A percentile compares a stretch with the other conserved stretches of the same genome.
These are phyloP conservation scores for Colletotrichum limetticola DNA, from an alignment of 2,329 filamentous ascomycete species.

Conservation along the genomic window DNA sequence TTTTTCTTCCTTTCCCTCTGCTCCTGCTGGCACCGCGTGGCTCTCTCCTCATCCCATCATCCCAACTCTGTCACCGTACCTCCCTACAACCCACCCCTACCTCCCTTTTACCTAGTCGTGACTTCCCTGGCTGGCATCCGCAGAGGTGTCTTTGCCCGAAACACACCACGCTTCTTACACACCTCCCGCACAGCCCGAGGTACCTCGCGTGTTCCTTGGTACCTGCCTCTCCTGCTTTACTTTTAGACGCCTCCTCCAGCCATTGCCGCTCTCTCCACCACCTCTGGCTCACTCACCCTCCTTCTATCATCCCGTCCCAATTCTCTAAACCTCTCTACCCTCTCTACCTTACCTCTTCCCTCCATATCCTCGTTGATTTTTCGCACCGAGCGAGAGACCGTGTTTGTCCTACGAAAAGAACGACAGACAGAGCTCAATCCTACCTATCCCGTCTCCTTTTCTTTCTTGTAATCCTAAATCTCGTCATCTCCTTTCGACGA, in stretches of 20 bases:
- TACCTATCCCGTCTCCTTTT: conserved; percentile 22
- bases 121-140: neutral
- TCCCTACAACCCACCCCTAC: neutral
- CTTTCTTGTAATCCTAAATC: conserved; percentile 33
- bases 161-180: conserved; percentile 20
- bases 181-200: neutral
- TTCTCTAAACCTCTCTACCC: conserved; percentile 6
- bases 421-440: conserved; percentile 28
- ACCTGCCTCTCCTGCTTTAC: conserved; percentile 17
- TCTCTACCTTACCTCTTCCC: conserved; percentile 11
- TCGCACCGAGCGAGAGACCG: conserved; percentile 24
- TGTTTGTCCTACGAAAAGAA: conserved; percentile 33
- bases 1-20: neutral
- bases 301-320: conserved; percentile 28
- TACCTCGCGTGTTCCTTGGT: conserved; percentile 3
- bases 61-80: neutral
- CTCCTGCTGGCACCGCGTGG: conserved; percentile 19
- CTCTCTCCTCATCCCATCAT: conserved; percentile 12
- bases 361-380: conserved; percentile 27
- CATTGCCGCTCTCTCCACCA: conserved; percentile 33
- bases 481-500: conserved; percentile 34
- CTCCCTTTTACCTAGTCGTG: neutral
- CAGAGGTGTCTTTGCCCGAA: conserved; percentile 32
- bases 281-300: conserved; percentile 25
- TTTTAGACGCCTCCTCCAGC: conserved; percentile 29